A percentile compares a stretch with the other conserved stretches of the same genome.
Evolutionary conservation across 257 asterid genomes (phyloP).

Genomic region (Ilex aquifolium): DNA sequence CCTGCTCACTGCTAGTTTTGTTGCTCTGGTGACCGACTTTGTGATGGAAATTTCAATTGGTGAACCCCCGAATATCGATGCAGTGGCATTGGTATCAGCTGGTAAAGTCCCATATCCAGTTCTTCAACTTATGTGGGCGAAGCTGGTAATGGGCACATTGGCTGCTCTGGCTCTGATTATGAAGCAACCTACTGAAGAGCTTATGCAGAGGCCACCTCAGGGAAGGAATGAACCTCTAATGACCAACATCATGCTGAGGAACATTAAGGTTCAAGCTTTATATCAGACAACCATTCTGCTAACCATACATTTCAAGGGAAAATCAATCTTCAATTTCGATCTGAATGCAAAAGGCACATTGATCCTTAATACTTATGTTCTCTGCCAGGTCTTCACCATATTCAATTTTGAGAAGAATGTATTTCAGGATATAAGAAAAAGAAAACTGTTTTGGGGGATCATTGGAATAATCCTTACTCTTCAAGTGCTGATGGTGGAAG

Average conservation of each 20-base stretch:
- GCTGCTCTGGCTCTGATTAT: slow-evolving; percentile 69
- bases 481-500: slow-evolving; percentile 51
- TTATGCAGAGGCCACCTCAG: slow-evolving; percentile 38
- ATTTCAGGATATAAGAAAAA: slow-evolving; percentile 35
- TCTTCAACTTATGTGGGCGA: slow-evolving; percentile 72
- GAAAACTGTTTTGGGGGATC: slow-evolving; percentile 43
- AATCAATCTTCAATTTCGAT: slow-evolving; percentile 23
- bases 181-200: slow-evolving; percentile 39
- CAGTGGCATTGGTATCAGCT: slow-evolving; percentile 64
- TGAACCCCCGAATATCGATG: slow-evolving; percentile 34
- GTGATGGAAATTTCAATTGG: slow-evolving; percentile 18
- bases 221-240: slow-evolving; percentile 44
- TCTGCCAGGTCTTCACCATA: slow-evolving; percentile 54
- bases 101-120: slow-evolving; percentile 64
- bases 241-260: slow-evolving; percentile 64
- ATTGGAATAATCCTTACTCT: slow-evolving; percentile 30
- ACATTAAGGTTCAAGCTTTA: slow-evolving; percentile 44
- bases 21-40: slow-evolving; percentile 43
- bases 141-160: slow-evolving; percentile 62
- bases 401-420: slow-evolving; percentile 46
- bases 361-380: slow-evolving; percentile 56
- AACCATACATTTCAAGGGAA: slow-evolving; percentile 46
- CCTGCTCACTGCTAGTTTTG: slow-evolving; percentile 64
- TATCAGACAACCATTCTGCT: slow-evolving; percentile 49
- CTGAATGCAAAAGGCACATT: slow-evolving; percentile 41